Evolutionary conservation across 805 yeast genomes (phyloP).

Genomic region (Candida wancherniae): DNA sequence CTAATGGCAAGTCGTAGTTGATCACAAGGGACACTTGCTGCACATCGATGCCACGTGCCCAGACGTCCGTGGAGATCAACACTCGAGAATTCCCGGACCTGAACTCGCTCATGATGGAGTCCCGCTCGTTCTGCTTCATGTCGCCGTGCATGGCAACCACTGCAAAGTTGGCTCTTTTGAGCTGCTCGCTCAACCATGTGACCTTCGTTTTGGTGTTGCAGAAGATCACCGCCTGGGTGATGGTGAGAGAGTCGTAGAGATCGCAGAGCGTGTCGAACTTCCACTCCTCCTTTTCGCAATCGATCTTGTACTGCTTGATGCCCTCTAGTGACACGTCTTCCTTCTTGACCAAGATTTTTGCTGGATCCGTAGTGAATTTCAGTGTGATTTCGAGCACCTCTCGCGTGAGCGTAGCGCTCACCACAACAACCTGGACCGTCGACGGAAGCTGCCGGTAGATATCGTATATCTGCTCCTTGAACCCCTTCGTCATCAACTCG

Average conservation of each 20-base stretch:
- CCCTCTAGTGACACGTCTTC: slow-evolving; percentile 94
- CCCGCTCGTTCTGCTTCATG: slow-evolving; percentile 92
- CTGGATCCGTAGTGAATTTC: slow-evolving; percentile 90
- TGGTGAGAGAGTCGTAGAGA: slow-evolving; percentile 88
- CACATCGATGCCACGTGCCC: slow-evolving; percentile 98
- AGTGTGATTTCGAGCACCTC: slow-evolving; percentile 90
- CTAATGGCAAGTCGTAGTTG: slow-evolving; percentile 89
- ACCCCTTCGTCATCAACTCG: slow-evolving; percentile 87
- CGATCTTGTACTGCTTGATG: slow-evolving; percentile 84
- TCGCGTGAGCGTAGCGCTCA: slow-evolving; percentile 89
- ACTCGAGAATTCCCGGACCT: slow-evolving; percentile 91
- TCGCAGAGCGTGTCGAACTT: slow-evolving; percentile 94
- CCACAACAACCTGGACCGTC: slow-evolving; percentile 85
- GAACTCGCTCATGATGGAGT: slow-evolving; percentile 92
- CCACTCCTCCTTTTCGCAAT: slow-evolving; percentile 89
- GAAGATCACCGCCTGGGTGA: slow-evolving; percentile 96
- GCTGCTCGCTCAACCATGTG: slow-evolving; percentile 78
- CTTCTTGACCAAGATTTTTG: slow-evolving; percentile 87
- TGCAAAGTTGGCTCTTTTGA: slow-evolving; percentile 78
- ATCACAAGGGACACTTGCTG: slow-evolving; percentile 96
- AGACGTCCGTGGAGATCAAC: slow-evolving; percentile 91
- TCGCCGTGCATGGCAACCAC: slow-evolving; percentile 97
- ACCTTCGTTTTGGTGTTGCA: slow-evolving; percentile 96
- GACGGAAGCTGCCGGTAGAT: slow-evolving; percentile 81
- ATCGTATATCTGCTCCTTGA: slow-evolving; percentile 92